Conservation (phyloP, 306 rosid species). For the Prunus armeniaca region DNA sequence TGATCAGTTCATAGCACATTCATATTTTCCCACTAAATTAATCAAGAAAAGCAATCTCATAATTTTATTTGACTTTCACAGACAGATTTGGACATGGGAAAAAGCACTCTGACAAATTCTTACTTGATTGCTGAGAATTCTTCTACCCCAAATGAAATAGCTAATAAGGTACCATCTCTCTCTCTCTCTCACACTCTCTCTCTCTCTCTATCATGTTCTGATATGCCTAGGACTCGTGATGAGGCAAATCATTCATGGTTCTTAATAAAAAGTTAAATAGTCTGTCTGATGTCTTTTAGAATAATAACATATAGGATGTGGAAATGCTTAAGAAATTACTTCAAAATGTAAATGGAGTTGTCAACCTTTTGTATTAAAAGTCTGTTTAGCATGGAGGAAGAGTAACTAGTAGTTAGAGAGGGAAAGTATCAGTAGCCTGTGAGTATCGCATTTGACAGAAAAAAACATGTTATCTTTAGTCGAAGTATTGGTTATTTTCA, state of each 20-base stretch:
- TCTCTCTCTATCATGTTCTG: background rate
- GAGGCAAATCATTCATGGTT: background rate
- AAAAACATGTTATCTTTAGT: too few relatives aligned
- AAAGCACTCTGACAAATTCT: constrained; percentile 24
- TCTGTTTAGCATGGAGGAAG: background rate
- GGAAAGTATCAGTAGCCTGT: background rate
- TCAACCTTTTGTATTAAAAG: background rate
- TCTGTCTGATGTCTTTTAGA: background rate
- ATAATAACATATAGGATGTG: background rate
- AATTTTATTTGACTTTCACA: constrained; percentile 24
- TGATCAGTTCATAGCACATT: background rate
- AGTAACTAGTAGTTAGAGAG: background rate
- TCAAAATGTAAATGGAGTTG: background rate
- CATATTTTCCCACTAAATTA: constrained; percentile 8
- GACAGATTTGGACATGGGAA: constrained; percentile 36
- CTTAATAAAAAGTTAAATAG: background rate
- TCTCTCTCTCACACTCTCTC: background rate
- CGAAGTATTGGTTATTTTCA: too few relatives aligned
- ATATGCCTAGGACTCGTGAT: background rate
- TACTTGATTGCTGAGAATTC: constrained; percentile 31
- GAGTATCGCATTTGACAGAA: too few relatives aligned
- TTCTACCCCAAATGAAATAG: constrained; percentile 23
- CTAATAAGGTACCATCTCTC: constrained; percentile 33
- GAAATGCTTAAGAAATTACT: background rate
- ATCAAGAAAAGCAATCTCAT: constrained; percentile 1